Evolutionary conservation across 2,329 filamentous ascomycete genomes (phyloP).

Genomic region (Basipetospora sp.): DNA sequence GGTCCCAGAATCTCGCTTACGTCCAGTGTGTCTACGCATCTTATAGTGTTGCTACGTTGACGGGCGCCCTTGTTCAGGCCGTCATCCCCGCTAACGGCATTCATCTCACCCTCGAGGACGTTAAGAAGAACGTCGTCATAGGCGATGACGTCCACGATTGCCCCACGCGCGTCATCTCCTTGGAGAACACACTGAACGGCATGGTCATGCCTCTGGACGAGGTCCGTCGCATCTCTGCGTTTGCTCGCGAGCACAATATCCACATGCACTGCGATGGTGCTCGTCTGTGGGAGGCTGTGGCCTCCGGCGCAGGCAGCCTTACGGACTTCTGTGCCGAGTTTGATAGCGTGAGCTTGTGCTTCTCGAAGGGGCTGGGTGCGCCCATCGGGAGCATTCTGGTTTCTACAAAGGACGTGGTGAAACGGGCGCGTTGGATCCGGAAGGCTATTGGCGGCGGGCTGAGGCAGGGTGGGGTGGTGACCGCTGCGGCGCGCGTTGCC

Average conservation of each 20-base stretch:
- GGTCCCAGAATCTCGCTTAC: no score
- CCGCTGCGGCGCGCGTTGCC: slow-evolving; percentile 56
- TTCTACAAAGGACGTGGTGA: slow-evolving; percentile 25
- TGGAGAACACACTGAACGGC: slow-evolving; percentile 77
- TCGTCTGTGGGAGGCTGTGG: slow-evolving; percentile 67
- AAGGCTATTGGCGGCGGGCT: slow-evolving; percentile 64
- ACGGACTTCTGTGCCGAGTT: slow-evolving; percentile 53
- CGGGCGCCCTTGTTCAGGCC: slow-evolving; percentile 15
- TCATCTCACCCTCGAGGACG: slow-evolving; percentile 63
- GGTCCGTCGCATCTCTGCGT: slow-evolving; percentile 52
- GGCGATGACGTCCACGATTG: slow-evolving; percentile 60
- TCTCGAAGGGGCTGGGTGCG: slow-evolving; percentile 70
- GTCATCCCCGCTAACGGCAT: slow-evolving; percentile 55
- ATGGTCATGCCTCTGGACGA: slow-evolving; percentile 65
- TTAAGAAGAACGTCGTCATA: slow-evolving; percentile 50
- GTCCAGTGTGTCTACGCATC: not conserved
- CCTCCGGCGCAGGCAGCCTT: slow-evolving; percentile 51
- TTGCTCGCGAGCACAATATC: slow-evolving; percentile 49
- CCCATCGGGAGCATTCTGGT: slow-evolving; percentile 66
- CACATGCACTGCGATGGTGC: slow-evolving; percentile 68
- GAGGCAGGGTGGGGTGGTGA: slow-evolving; percentile 57
- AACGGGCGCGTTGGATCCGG: slow-evolving; percentile 30
- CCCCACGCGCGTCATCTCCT: slow-evolving; percentile 64
- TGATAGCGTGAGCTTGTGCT: slow-evolving; percentile 63
- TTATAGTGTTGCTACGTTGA: slow-evolving; percentile 43